A percentile compares a stretch with the other conserved stretches of the same genome.
phyloP scores from a whole-genome alignment of 1,284 basidiomycete genomes.

The Cystobasidium pallidum region DNA sequence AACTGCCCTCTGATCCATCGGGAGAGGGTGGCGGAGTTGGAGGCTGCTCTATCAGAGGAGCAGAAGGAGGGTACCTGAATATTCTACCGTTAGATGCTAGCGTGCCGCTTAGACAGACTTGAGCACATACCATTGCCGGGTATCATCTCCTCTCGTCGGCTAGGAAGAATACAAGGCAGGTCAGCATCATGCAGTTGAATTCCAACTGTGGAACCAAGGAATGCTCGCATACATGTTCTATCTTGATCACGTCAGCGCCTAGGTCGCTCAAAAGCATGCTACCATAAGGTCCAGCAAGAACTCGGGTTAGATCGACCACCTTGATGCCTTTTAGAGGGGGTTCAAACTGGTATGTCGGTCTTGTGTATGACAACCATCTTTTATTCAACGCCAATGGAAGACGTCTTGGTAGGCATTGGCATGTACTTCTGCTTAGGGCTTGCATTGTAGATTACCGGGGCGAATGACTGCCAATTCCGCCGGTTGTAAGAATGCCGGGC shows the following conservation, averaged over 20 bases:
- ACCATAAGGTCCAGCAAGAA: constrained; percentile 84
- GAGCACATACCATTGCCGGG: constrained; percentile 61
- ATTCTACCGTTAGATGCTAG: not conserved
- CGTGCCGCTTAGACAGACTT: not conserved
- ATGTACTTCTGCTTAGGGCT: constrained; percentile 1
- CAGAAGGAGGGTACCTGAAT: constrained; percentile 44
- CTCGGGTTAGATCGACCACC: constrained; percentile 82
- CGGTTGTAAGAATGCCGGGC: constrained; percentile 6
- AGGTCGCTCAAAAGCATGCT: constrained; percentile 88
- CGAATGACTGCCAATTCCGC: not conserved
- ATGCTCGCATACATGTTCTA: constrained; percentile 51
- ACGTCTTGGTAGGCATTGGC: not conserved
- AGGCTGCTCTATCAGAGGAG: constrained; percentile 42
- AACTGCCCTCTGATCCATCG: constrained; percentile 57
- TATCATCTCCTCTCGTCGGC: constrained; percentile 81
- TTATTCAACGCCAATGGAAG: not conserved
- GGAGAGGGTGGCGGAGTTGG: constrained; percentile 72
- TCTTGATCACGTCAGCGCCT: constrained; percentile 84
- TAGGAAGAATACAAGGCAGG: constrained; percentile 1
- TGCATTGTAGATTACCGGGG: constrained; percentile 11
- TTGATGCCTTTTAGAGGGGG: constrained; percentile 78
- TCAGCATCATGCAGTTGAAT: not conserved
- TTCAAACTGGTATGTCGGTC: constrained; percentile 44
- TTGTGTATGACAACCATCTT: constrained; percentile 31
- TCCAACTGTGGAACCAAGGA: not conserved